These are phyloP conservation scores for Geoglossum glabrum DNA, from an alignment of 495 filamentous ascomycete genomes.

Conservation along the genomic window DNA sequence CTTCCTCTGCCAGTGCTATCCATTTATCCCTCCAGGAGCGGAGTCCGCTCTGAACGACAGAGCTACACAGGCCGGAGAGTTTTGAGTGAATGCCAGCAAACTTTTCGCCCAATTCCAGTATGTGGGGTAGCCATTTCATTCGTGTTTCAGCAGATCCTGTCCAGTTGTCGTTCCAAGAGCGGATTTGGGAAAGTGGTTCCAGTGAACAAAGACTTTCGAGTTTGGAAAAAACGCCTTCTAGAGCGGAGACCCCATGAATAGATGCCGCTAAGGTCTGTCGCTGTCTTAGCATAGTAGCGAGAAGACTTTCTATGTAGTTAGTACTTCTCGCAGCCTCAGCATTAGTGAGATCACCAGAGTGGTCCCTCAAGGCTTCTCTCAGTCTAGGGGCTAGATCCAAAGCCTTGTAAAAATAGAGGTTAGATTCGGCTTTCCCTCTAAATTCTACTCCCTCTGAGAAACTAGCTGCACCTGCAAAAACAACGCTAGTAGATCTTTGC, in stretches of 20 bases:
- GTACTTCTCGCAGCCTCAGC: slow-evolving; percentile 58
- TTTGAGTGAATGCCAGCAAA: slow-evolving; percentile 39
- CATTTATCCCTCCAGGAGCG: slow-evolving; percentile 30
- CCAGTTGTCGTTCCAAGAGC: neutral
- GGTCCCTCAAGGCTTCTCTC: slow-evolving; percentile 41
- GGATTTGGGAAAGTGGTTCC: neutral
- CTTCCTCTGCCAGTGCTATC: slow-evolving; percentile 17
- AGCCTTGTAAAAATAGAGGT: slow-evolving; percentile 59
- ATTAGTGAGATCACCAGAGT: slow-evolving; percentile 64
- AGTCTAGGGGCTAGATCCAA: slow-evolving; percentile 49
- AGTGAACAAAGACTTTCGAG: slow-evolving; percentile 22
- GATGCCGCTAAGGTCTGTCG: slow-evolving; percentile 16
- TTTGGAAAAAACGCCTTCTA: slow-evolving; percentile 17
- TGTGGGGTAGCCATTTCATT: slow-evolving; percentile 26
- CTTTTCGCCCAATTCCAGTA: slow-evolving; percentile 23
- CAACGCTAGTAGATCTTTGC: slow-evolving; percentile 46
- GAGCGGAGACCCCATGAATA: slow-evolving; percentile 13
- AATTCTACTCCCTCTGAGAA: slow-evolving; percentile 9
- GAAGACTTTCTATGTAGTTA: slow-evolving; percentile 63
- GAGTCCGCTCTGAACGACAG: slow-evolving; percentile 22
- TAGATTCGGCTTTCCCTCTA: slow-evolving; percentile 21
- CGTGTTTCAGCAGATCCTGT: neutral
- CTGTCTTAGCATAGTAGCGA: slow-evolving; percentile 49
- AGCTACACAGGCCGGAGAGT: slow-evolving; percentile 30
- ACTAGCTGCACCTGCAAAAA: slow-evolving; percentile 35